phyloP scores from a whole-genome alignment of 106 monocot genomes.

The Narthecium ossifragum region DNA sequence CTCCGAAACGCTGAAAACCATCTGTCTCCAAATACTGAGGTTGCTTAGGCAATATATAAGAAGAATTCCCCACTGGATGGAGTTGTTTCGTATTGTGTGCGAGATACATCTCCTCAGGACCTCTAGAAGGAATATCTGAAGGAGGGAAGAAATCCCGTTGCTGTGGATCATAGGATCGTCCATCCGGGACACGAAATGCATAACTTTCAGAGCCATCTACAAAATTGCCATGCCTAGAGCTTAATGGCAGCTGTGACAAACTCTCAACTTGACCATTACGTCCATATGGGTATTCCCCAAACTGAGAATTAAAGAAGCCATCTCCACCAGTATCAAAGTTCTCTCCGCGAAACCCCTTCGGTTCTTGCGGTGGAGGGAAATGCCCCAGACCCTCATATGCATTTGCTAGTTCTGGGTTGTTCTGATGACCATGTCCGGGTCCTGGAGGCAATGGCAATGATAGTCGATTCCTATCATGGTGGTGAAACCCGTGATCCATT shows the following conservation, averaged over 20 bases:
- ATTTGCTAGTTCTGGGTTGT: too few species aligned
- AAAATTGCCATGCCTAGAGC: background rate
- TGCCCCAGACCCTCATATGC: too few species aligned
- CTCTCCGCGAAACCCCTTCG: too few species aligned
- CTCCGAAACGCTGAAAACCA: background rate
- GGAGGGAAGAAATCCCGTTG: background rate
- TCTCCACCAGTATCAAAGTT: too few species aligned
- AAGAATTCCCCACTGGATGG: slow-evolving; percentile 5
- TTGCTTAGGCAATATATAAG: slow-evolving; percentile 17
- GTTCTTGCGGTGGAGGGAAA: too few species aligned
- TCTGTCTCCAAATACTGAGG: slow-evolving; percentile 10
- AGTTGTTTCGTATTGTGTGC: slow-evolving; percentile 11
- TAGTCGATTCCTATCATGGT: too few species aligned
- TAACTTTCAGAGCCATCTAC: slow-evolving; percentile 4
- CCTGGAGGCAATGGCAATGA: too few species aligned
- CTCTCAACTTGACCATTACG: background rate
- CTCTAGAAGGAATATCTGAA: background rate
- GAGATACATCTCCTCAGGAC: slow-evolving; percentile 1
- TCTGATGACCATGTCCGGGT: too few species aligned
- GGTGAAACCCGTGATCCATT: too few species aligned
- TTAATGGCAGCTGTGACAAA: background rate
- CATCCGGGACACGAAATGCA: background rate
- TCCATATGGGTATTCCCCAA: too few species aligned
- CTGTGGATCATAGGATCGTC: background rate
- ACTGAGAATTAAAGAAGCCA: too few species aligned